Conservation (phyloP, 176 grass and related monocot species). For the Elymus sibiricus region DNA sequence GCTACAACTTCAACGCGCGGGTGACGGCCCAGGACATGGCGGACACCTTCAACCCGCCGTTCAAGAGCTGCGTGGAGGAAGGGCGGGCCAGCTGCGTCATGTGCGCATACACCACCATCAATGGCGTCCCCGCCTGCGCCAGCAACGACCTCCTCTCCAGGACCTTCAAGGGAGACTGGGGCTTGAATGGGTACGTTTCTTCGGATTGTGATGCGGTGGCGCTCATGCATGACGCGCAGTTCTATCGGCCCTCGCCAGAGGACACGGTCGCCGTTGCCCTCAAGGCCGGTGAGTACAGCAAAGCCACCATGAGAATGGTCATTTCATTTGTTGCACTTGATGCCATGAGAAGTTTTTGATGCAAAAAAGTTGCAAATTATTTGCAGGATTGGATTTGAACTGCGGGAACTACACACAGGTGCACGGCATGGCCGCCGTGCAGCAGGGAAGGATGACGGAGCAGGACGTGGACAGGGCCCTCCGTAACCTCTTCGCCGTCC, state of each 20-base stretch:
- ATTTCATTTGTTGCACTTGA: background rate
- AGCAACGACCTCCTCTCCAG: constrained; percentile 42
- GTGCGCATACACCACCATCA: constrained; percentile 79
- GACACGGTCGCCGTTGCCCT: constrained; percentile 58
- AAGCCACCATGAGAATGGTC: background rate
- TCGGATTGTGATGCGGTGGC: constrained; percentile 79
- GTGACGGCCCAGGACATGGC: constrained; percentile 61
- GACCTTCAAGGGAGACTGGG: constrained; percentile 44
- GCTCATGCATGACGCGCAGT: constrained; percentile 36
- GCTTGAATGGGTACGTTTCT: constrained; percentile 58
- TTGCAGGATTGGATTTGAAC: constrained; percentile 69
- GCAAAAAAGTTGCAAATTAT: background rate
- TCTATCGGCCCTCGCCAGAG: constrained; percentile 47
- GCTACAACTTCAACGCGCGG: constrained; percentile 46
- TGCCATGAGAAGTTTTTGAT: background rate
- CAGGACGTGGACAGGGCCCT: constrained; percentile 58
- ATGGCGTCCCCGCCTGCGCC: constrained; percentile 65
- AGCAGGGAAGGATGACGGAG: constrained; percentile 45
- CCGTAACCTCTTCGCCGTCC: constrained; percentile 47
- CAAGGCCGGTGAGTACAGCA: constrained; percentile 44
- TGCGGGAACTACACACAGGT: constrained; percentile 50
- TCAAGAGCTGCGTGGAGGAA: constrained; percentile 63
- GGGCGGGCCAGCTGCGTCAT: constrained; percentile 65
- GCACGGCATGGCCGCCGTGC: constrained; percentile 48
- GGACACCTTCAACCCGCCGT: constrained; percentile 75